A percentile compares a stretch with the other conserved stretches of the same genome.
Evolutionary conservation across 805 yeast genomes (phyloP).

Genomic region (Ogataea methanolica): DNA sequence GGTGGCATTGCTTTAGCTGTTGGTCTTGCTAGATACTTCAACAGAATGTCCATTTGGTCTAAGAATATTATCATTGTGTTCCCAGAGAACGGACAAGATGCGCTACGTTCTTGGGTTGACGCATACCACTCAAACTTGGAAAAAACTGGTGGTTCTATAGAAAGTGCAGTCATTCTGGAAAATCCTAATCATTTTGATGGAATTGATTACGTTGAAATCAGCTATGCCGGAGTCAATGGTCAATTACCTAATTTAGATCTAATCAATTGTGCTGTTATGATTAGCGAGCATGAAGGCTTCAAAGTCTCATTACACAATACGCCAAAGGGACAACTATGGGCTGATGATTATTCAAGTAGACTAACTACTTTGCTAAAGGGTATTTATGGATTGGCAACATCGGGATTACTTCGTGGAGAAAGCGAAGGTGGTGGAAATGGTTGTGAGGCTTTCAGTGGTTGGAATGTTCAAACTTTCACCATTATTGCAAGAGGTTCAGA

Average conservation of each 20-base stretch:
- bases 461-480: constrained; percentile 91
- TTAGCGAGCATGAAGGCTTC: constrained; percentile 74
- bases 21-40: constrained; percentile 74
- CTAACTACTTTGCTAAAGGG: constrained; percentile 58
- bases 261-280: constrained; percentile 71
- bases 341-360: constrained; percentile 49
- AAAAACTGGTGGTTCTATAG: constrained; percentile 88
- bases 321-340: constrained; percentile 39
- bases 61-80: constrained; percentile 86
- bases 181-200: constrained; percentile 60
- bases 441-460: constrained; percentile 92
- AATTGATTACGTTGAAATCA: constrained; percentile 68
- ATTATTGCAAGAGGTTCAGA: constrained; percentile 50
- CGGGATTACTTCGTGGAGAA: constrained; percentile 48
- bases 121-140: constrained; percentile 86
- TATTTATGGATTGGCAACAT: constrained; percentile 58
- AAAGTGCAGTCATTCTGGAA: constrained; percentile 84
- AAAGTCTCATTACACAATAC: constrained; percentile 62
- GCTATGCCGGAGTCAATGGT: constrained; percentile 88
- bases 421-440: constrained; percentile 40
- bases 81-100: constrained; percentile 63
- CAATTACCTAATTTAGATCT: constrained; percentile 92
- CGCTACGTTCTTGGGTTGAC: constrained; percentile 85
- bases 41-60: constrained; percentile 90
- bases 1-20: constrained; percentile 77